These are phyloP conservation scores for Podospora australis DNA, from an alignment of 495 filamentous ascomycete species.

Conservation along the genomic window DNA sequence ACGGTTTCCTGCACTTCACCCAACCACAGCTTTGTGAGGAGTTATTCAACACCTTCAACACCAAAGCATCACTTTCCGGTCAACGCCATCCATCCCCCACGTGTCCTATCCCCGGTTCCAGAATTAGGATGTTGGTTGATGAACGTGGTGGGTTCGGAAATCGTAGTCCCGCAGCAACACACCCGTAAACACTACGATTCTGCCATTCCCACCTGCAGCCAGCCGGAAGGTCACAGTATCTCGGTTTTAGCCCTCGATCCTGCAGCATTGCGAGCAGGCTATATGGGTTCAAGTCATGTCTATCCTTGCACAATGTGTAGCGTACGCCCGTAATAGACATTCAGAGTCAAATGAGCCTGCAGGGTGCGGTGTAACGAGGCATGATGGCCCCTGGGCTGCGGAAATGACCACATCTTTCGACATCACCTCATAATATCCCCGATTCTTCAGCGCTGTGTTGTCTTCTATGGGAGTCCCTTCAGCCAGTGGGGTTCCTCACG, in stretches of 20 bases:
- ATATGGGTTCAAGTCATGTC: constrained; percentile 3
- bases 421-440: no score
- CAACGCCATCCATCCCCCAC: no score
- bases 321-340: constrained; percentile 27
- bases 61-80: no score
- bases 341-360: not conserved
- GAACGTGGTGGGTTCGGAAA: no score
- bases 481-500: no score
- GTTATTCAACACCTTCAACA: no score
- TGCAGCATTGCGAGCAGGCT: constrained; percentile 26
- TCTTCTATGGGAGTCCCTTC: not conserved
- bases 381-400: not conserved
- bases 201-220: constrained; percentile 14
- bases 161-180: no score
- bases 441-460: no score
- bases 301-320: constrained; percentile 12
- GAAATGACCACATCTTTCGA: not conserved
- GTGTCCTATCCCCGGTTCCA: no score
- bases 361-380: not conserved
- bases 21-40: no score
- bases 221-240: constrained; percentile 26
- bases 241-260: constrained; percentile 26
- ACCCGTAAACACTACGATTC: not conserved
- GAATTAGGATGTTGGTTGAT: no score
- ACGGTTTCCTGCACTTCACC: no score